Percentiles rank a stretch among this genome's conserved stretches.
These are phyloP conservation scores for Phallus indusiatus DNA, from an alignment of 768 basidiomycete species.

Conservation along the genomic window DNA sequence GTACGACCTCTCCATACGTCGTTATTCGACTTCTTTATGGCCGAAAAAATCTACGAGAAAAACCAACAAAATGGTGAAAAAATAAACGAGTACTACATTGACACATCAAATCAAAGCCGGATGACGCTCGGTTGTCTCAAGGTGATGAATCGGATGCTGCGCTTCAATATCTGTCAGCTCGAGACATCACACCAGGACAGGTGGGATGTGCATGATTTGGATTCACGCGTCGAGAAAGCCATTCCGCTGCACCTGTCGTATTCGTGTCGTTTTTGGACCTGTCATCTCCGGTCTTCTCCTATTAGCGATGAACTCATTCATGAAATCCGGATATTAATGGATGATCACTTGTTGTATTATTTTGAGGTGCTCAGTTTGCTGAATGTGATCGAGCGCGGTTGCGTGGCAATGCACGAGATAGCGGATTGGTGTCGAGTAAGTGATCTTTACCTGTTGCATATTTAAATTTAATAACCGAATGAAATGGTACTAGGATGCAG, in stretches of 20 bases:
- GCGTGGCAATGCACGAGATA: constrained; percentile 11
- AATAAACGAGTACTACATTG: constrained; percentile 8
- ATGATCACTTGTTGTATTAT: constrained; percentile 27
- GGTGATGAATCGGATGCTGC: constrained; percentile 21
- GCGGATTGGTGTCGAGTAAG: neutral
- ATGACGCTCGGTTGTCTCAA: constrained; percentile 18
- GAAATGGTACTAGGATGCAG: neutral
- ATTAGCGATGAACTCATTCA: constrained; percentile 11
- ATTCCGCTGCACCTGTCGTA: constrained; percentile 27
- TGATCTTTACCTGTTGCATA: neutral
- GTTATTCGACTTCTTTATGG: constrained; percentile 20
- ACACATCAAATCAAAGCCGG: constrained; percentile 11
- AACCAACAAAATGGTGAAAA: too few relatives aligned
- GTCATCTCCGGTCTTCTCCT: constrained; percentile 16
- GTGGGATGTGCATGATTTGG: constrained; percentile 16
- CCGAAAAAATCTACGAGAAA: neutral
- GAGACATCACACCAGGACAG: constrained; percentile 23
- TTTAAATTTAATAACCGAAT: neutral
- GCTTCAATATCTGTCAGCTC: constrained; percentile 28
- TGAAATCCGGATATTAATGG: constrained; percentile 14
- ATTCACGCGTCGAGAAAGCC: constrained; percentile 11
- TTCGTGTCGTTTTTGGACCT: constrained; percentile 26
- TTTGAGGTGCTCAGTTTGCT: constrained; percentile 28
- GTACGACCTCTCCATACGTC: constrained; percentile 18
- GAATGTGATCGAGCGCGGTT: constrained; percentile 12